A percentile compares a stretch with the other conserved stretches of the same genome.
phyloP scores from a whole-genome alignment of 164 flowering plant genomes.

The Kalanchoe fedtschenkoi region DNA sequence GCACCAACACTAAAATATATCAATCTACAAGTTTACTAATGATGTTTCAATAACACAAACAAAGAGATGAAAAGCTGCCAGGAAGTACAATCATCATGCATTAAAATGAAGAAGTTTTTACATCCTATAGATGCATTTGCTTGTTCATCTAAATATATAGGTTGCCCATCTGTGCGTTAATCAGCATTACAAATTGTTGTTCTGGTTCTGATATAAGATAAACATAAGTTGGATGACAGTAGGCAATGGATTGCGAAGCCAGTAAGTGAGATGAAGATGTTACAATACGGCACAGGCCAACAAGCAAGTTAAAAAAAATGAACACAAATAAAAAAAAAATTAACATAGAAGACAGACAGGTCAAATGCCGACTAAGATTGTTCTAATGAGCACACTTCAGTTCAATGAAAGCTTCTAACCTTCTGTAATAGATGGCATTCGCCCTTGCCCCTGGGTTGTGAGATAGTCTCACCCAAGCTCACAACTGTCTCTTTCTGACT shows the following conservation, averaged over 20 bases:
- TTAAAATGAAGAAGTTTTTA: too few species aligned
- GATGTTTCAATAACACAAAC: too few species aligned
- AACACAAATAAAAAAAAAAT: too few species aligned
- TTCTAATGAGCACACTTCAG: not conserved
- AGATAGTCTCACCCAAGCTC: slow-evolving; percentile 44
- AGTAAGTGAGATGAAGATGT: too few species aligned
- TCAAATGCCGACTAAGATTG: not conserved
- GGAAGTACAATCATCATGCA: too few species aligned
- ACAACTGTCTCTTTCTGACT: slow-evolving; percentile 62
- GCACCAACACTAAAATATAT: too few species aligned
- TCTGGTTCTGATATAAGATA: not conserved
- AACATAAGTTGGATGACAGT: slow-evolving; percentile 1
- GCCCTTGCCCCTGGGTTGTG: slow-evolving; percentile 41
- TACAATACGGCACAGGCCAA: not conserved
- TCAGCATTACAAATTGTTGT: not conserved
- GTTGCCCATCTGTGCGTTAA: not conserved
- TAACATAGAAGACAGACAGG: too few species aligned
- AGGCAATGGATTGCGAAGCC: not conserved
- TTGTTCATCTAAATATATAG: not conserved
- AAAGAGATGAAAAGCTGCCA: too few species aligned
- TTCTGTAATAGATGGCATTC: slow-evolving; percentile 57
- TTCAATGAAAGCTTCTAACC: slow-evolving; percentile 24
- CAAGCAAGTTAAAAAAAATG: not conserved
- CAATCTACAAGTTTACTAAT: too few species aligned
- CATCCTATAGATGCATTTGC: not conserved